These are phyloP conservation scores for Acidomyces sp. DNA, from an alignment of 495 filamentous ascomycete species.

Conservation along the genomic window DNA sequence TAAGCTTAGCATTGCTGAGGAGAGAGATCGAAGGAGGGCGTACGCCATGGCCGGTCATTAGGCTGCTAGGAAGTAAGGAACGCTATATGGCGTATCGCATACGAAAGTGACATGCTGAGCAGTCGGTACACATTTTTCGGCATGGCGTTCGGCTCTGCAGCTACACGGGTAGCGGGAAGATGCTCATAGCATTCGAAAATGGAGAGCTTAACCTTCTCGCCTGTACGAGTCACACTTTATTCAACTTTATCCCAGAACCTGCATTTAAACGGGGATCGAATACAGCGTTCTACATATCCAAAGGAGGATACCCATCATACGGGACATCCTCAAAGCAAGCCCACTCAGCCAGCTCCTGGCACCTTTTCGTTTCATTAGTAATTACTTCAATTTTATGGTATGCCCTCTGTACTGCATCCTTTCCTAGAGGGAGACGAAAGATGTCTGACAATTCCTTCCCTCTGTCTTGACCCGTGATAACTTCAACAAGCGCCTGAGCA, in stretches of 20 bases:
- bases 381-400: constrained; percentile 7
- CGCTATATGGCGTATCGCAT: background rate
- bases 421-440: constrained; percentile 14
- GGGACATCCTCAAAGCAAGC: constrained; percentile 3
- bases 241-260: no score
- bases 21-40: constrained; percentile 90
- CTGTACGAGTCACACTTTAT: no score
- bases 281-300: no score
- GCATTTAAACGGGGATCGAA: no score
- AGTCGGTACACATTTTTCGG: no score
- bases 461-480: constrained; percentile 5
- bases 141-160: no score
- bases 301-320: constrained; percentile 11
- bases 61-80: background rate
- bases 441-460: constrained; percentile 6
- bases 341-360: constrained; percentile 4
- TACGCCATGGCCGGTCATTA: constrained; percentile 54
- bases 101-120: background rate
- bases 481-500: constrained; percentile 13
- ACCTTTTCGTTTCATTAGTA: background rate
- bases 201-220: no score
- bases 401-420: constrained; percentile 9
- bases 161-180: no score
- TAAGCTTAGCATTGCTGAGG: constrained; percentile 95
- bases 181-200: no score